Percentiles rank a stretch among this genome's conserved stretches.
These are phyloP conservation scores for Flaveria floridana DNA, from an alignment of 140 eudicot species.

Conservation along the genomic window DNA sequence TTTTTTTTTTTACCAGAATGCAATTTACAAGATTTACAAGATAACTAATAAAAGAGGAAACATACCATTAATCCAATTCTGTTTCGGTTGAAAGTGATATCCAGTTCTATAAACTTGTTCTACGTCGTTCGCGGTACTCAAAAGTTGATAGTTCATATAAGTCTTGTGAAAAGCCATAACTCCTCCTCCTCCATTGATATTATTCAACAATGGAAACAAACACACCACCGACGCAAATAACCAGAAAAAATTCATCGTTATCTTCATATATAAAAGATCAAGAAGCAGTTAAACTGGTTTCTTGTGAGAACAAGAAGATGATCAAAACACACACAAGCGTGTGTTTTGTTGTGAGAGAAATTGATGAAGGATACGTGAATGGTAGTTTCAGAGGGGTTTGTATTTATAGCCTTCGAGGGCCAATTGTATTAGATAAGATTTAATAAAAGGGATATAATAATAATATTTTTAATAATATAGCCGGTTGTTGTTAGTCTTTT, in stretches of 20 bases:
- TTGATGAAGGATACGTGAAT: conserved; percentile 12
- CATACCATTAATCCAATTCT: conserved; percentile 61
- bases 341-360: conserved; percentile 11
- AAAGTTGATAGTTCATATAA: conserved; percentile 27
- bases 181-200: conserved; percentile 30
- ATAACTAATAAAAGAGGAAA: neutral
- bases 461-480: neutral
- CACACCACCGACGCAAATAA: conserved; percentile 10
- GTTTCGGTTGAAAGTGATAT: conserved; percentile 56
- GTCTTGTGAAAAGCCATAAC: conserved; percentile 52
- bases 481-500: neutral
- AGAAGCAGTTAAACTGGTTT: neutral
- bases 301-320: neutral
- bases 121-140: neutral
- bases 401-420: conserved; percentile 11
- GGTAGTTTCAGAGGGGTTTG: conserved; percentile 10
- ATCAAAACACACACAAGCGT: conserved; percentile 20
- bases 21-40: neutral
- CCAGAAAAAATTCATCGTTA: conserved; percentile 5
- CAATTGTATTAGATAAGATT: neutral
- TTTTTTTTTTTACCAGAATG: neutral
- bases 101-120: conserved; percentile 43
- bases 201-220: conserved; percentile 32
- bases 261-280: neutral
- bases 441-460: neutral